Percentiles rank a stretch among this genome's conserved stretches.
Conservation (phyloP, 768 basidiomycete genomes). For the Lactifluus volemus region DNA sequence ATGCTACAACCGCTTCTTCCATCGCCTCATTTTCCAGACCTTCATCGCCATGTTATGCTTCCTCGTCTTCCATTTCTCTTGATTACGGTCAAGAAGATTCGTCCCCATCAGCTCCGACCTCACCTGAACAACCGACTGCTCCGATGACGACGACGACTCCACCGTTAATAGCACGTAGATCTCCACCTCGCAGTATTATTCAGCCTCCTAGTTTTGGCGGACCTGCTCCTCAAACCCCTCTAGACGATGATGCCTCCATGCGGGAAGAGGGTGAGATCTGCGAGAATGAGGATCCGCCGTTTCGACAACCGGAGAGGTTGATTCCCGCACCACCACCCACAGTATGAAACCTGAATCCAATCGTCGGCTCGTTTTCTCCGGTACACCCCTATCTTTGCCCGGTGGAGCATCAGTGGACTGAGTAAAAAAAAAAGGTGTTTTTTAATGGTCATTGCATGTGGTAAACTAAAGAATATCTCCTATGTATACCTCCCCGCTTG, state of each 20-base stretch:
- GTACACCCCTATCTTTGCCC: too few species aligned
- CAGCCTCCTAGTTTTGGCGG: conserved; percentile 11
- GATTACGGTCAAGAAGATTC: conserved; percentile 67
- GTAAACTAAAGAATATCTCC: too few species aligned
- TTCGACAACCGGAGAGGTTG: too few species aligned
- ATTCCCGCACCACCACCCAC: conserved; percentile 20
- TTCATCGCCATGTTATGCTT: conserved; percentile 32
- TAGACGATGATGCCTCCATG: conserved; percentile 39
- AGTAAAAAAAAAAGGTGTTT: too few species aligned
- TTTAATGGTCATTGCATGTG: too few species aligned
- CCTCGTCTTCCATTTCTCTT: conserved; percentile 42
- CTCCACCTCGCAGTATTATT: conserved; percentile 18
- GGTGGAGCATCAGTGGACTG: too few species aligned
- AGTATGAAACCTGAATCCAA: too few species aligned
- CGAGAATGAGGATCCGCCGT: conserved; percentile 49
- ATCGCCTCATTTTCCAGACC: too few species aligned
- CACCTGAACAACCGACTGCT: not conserved
- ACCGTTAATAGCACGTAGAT: not conserved
- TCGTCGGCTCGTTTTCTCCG: too few species aligned
- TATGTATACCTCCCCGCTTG: too few species aligned
- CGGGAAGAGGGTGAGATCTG: conserved; percentile 87
- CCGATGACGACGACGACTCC: too few species aligned
- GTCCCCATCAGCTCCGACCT: conserved; percentile 9
- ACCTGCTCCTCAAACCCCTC: conserved; percentile 21
- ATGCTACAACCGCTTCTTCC: conserved; percentile 24